phyloP scores from a whole-genome alignment of 345 rosid genomes.

The thale cress (Arabidopsis thaliana) region DNA sequence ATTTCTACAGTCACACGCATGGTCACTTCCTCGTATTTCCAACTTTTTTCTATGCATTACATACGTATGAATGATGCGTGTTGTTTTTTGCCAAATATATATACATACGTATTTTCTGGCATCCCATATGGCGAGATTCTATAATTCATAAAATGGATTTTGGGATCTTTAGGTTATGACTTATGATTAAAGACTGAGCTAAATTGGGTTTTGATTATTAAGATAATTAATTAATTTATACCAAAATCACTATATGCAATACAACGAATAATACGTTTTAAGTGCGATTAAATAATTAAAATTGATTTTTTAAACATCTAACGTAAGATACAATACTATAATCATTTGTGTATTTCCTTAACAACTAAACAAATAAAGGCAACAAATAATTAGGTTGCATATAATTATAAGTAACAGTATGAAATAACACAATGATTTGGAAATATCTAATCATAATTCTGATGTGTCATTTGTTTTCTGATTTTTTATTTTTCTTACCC shows the following conservation, averaged over 20 bases:
- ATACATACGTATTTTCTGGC: too few relatives aligned
- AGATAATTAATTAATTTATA: background rate
- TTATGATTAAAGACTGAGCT: too few relatives aligned
- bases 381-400: background rate
- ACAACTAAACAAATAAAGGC: too few relatives aligned
- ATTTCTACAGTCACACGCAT: conserved; percentile 40
- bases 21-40: conserved; percentile 20
- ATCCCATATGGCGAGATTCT: too few relatives aligned
- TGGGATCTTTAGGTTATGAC: too few relatives aligned
- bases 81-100: too few relatives aligned
- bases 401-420: background rate
- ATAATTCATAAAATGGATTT: too few relatives aligned
- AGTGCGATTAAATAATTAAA: background rate
- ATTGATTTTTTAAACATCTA: background rate
- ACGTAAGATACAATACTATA: background rate
- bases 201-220: too few relatives aligned
- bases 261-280: background rate
- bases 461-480: background rate
- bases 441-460: background rate
- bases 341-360: background rate
- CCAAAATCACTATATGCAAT: background rate
- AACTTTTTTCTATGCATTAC: background rate
- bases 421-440: background rate
- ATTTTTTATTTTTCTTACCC: background rate
- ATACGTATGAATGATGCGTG: background rate